Conservation (phyloP, 2,329 filamentous ascomycete genomes). For the Epichloe hybrida region DNA sequence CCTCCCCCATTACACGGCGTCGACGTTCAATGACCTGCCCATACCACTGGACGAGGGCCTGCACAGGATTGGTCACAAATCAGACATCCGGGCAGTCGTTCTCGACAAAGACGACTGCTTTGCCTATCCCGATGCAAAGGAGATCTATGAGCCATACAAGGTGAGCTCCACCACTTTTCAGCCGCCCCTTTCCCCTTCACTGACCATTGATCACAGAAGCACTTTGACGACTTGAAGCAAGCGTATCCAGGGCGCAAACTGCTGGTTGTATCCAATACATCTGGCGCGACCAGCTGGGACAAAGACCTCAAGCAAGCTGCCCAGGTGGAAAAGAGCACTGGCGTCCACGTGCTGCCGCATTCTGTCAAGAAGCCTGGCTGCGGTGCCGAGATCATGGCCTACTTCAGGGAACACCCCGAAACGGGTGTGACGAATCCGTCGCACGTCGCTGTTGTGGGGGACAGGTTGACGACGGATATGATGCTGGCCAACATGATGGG, state of each 20-base stretch:
- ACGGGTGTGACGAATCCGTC: conserved; percentile 62
- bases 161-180: conserved; percentile 26
- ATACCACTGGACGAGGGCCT: conserved; percentile 58
- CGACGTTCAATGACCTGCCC: conserved; percentile 68
- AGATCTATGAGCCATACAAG: conserved; percentile 53
- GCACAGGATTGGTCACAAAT: conserved; percentile 39
- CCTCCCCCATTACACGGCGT: conserved; percentile 56
- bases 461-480: conserved; percentile 84
- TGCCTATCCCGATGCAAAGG: conserved; percentile 56
- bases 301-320: conserved; percentile 45
- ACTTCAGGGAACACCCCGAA: conserved; percentile 63
- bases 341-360: conserved; percentile 65
- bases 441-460: conserved; percentile 81
- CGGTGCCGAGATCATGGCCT: conserved; percentile 67
- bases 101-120: conserved; percentile 97
- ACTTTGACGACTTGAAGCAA: conserved; percentile 55
- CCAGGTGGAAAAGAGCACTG: conserved; percentile 55
- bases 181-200: background rate
- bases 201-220: conserved; percentile 31
- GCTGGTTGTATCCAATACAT: conserved; percentile 89
- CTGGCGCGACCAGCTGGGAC: conserved; percentile 62
- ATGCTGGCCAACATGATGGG: conserved; percentile 94
- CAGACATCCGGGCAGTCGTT: conserved; percentile 72
- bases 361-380: conserved; percentile 85
- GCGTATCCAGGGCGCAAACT: conserved; percentile 69